phyloP scores from a whole-genome alignment of 2,329 filamentous ascomycete genomes.

The Pseudomassariella vexata region DNA sequence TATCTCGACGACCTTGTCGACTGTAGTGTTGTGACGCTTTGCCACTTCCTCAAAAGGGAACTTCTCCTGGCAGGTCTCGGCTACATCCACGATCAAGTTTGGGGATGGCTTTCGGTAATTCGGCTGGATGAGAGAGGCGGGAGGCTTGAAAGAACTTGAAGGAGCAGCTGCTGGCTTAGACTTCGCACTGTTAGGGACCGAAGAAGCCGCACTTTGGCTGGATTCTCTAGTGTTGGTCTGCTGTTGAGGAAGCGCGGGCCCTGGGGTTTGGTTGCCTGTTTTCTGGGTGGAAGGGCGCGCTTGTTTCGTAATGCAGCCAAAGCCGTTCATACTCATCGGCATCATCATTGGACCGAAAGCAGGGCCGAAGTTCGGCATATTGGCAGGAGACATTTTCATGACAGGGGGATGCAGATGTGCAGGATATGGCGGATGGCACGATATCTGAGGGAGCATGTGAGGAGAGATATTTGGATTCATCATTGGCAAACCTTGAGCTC shows the following conservation, averaged over 20 bases:
- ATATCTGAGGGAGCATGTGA: slow-evolving; percentile 16
- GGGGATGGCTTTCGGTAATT: slow-evolving; percentile 28
- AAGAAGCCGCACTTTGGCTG: neutral
- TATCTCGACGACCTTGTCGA: slow-evolving; percentile 39
- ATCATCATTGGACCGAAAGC: slow-evolving; percentile 20
- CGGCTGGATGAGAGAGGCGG: slow-evolving; percentile 18
- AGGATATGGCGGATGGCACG: slow-evolving; percentile 17
- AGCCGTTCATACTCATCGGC: slow-evolving; percentile 15
- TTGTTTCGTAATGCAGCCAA: slow-evolving; percentile 3
- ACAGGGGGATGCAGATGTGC: slow-evolving; percentile 20
- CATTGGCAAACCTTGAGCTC: slow-evolving; percentile 18
- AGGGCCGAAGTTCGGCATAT: slow-evolving; percentile 14
- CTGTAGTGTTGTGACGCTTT: slow-evolving; percentile 33
- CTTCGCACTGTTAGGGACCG: no score
- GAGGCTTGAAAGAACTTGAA: slow-evolving; percentile 14
- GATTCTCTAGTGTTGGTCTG: neutral
- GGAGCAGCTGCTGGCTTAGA: neutral
- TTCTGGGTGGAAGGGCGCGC: neutral
- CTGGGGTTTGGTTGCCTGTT: neutral
- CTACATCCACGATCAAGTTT: slow-evolving; percentile 40
- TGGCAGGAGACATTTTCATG: slow-evolving; percentile 16
- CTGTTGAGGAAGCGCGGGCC: neutral
- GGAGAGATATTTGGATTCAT: slow-evolving; percentile 11
- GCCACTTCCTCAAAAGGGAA: slow-evolving; percentile 42
- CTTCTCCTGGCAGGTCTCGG: slow-evolving; percentile 38